Percentiles rank a stretch among this genome's conserved stretches.
Evolutionary conservation across 495 filamentous ascomycete species (phyloP).

Genomic region (Hypomontagnella monticulosa): DNA sequence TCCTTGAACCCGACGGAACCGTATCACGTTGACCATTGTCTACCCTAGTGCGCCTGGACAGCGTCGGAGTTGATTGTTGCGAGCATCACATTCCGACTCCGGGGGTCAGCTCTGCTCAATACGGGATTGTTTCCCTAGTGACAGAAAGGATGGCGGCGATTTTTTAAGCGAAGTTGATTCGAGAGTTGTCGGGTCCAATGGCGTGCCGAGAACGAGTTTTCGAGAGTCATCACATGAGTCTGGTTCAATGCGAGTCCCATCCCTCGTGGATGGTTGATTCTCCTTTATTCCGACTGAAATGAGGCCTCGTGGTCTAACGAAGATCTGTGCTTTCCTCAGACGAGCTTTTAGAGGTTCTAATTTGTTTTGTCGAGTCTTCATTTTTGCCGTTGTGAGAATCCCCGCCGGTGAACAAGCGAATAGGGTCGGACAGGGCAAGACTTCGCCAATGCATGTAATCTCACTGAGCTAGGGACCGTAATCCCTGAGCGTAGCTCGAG

Average conservation of each 20-base stretch:
- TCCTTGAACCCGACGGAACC: slow-evolving; percentile 26
- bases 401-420: slow-evolving; percentile 35
- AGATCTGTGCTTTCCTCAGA: slow-evolving; percentile 31
- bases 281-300: slow-evolving; percentile 40
- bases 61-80: slow-evolving; percentile 30
- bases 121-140: slow-evolving; percentile 14
- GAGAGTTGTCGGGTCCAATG: slow-evolving; percentile 27
- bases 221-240: slow-evolving; percentile 40
- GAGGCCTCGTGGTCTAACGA: slow-evolving; percentile 31
- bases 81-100: slow-evolving; percentile 24
- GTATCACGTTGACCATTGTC: slow-evolving; percentile 27
- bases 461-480: slow-evolving; percentile 24
- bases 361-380: slow-evolving; percentile 33
- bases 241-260: slow-evolving; percentile 39
- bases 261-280: slow-evolving; percentile 41
- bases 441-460: slow-evolving; percentile 40
- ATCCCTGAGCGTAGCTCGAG: slow-evolving; percentile 28
- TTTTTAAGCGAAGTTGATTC: slow-evolving; percentile 40
- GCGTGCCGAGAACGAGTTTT: slow-evolving; percentile 24
- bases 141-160: slow-evolving; percentile 9
- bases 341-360: slow-evolving; percentile 30
- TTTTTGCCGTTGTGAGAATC: slow-evolving; percentile 26
- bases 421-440: slow-evolving; percentile 37
- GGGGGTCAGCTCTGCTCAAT: neutral
- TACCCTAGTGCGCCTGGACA: slow-evolving; percentile 16